These are phyloP conservation scores for Sphenostylis stenocarpa DNA, from an alignment of 306 rosid species.

Conservation along the genomic window DNA sequence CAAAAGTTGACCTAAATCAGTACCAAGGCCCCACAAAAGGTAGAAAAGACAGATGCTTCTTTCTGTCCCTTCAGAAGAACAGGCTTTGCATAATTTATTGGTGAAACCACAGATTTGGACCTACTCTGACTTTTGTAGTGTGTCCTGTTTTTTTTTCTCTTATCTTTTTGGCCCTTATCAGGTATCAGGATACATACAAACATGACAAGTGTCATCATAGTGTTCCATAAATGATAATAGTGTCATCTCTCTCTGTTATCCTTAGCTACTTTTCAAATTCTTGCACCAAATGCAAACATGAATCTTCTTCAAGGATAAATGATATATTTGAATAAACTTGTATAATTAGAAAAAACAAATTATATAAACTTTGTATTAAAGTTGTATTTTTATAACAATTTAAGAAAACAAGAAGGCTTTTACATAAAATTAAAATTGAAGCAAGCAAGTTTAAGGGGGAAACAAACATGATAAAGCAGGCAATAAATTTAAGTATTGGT, in stretches of 20 bases:
- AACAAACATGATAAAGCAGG: not conserved
- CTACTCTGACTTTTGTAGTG: not conserved
- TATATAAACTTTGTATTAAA: no score
- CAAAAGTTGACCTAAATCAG: not conserved
- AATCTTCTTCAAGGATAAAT: no score
- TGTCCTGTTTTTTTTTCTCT: not conserved
- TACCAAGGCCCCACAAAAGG: not conserved
- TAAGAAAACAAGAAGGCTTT: not conserved
- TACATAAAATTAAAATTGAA: not conserved
- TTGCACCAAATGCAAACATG: not conserved
- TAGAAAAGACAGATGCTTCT: not conserved
- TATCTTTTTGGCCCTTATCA: not conserved
- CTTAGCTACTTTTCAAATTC: not conserved
- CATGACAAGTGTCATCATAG: not conserved
- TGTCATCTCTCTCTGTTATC: not conserved
- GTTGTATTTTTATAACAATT: not conserved
- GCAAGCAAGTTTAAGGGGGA: not conserved
- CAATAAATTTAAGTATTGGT: slow-evolving; percentile 8
- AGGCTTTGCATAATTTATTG: not conserved
- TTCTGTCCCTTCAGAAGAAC: slow-evolving; percentile 6
- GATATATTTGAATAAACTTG: no score
- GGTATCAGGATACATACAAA: not conserved
- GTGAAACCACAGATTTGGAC: not conserved
- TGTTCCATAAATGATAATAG: not conserved
- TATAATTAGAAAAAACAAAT: no score